phyloP scores from a whole-genome alignment of 2,329 filamentous ascomycete genomes.

The Triangularia setosa region DNA sequence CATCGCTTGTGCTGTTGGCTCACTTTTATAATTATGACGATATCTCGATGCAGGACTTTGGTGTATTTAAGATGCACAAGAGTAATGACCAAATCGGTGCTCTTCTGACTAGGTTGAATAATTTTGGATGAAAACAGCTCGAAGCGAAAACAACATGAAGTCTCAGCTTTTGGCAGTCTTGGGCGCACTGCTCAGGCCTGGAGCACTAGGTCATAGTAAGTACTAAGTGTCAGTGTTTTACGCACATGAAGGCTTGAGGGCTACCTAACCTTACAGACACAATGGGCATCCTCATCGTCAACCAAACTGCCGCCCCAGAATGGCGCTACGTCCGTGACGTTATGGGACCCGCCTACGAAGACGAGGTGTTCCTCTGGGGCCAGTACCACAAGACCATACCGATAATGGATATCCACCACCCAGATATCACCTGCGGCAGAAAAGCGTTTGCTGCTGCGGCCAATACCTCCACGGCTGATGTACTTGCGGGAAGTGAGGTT shows the following conservation, averaged over 20 bases:
- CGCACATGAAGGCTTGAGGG: background rate
- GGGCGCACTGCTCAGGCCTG: background rate
- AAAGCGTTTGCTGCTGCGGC: constrained; percentile 11
- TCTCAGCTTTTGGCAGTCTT: background rate
- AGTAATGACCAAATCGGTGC: background rate
- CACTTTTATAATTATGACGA: background rate
- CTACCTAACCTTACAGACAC: background rate
- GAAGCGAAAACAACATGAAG: constrained; percentile 3
- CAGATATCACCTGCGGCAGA: constrained; percentile 19
- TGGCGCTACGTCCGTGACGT: constrained; percentile 19
- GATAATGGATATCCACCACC: constrained; percentile 2
- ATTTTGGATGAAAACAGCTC: background rate
- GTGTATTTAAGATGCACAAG: background rate
- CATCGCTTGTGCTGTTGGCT: background rate
- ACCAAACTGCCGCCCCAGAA: constrained; percentile 12
- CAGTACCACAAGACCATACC: constrained; percentile 3
- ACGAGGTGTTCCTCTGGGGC: background rate
- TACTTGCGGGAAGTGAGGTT: constrained; percentile 19
- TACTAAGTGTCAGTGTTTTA: background rate
- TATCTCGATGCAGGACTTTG: background rate
- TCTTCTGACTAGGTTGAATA: background rate
- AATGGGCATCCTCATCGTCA: constrained; percentile 18
- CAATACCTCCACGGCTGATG: constrained; percentile 16
- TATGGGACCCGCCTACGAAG: background rate
- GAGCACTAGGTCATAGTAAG: constrained; percentile 6